Evolutionary conservation across 2,329 filamentous ascomycete genomes (phyloP).

Genomic region (Ophiocordyceps sinensis): DNA sequence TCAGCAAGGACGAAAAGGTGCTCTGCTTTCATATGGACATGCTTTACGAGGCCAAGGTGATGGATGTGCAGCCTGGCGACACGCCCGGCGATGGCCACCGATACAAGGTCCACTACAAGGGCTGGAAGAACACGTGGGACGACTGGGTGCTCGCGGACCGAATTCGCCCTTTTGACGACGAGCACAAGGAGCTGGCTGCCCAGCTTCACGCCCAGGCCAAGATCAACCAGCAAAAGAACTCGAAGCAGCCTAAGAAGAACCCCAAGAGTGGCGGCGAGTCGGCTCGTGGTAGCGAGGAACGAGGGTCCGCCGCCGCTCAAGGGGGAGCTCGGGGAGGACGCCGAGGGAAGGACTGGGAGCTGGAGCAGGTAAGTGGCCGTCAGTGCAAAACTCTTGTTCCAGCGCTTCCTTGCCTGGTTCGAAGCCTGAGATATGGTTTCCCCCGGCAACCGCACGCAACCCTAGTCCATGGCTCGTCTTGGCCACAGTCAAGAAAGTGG

Average conservation of each 20-base stretch:
- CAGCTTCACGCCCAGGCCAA: conserved; percentile 58
- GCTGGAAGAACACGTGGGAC: conserved; percentile 99
- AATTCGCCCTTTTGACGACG: conserved; percentile 84
- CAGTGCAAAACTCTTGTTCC: conserved; percentile 4
- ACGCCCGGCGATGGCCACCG: conserved; percentile 56
- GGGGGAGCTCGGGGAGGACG: conserved; percentile 51
- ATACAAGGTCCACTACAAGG: conserved; percentile 96
- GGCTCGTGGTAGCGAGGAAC: conserved; percentile 63
- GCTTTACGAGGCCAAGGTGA: conserved; percentile 92
- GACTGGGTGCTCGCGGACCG: conserved; percentile 95
- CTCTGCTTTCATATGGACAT: conserved; percentile 96
- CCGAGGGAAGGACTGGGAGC: conserved; percentile 64
- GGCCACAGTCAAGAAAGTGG: no score
- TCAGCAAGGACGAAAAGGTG: conserved; percentile 75
- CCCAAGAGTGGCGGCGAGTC: conserved; percentile 27
- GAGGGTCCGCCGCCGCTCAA: conserved; percentile 45
- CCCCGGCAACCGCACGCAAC: no score
- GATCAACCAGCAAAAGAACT: conserved; percentile 35
- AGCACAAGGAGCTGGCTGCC: conserved; percentile 79
- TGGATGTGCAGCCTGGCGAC: conserved; percentile 60
- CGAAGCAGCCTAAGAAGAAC: conserved; percentile 39
- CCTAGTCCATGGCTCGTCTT: no score
- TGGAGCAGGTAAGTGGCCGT: conserved; percentile 53
- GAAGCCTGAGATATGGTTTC: no score
- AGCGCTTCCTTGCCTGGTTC: no score